Base-by-base conservation (phyloP, 2,329 filamentous ascomycete genomes). In the Thelonectria olida region DNA sequence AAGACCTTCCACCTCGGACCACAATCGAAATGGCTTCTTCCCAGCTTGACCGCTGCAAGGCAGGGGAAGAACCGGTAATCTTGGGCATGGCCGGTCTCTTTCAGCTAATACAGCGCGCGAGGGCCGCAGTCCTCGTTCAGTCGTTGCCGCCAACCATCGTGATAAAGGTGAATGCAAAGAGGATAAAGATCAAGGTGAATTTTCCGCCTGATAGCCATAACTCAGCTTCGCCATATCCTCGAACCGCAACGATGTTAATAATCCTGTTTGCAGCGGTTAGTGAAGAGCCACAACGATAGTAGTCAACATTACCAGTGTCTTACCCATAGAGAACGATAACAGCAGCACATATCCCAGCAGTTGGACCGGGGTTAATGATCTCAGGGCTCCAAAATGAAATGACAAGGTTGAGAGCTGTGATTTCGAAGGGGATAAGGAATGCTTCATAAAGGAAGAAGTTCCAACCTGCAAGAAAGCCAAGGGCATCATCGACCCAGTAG, bases 361-460 rank as follows among this genome's bases (percentile, higher is more conserved):
- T n/a, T n/a, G n/a, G n/a, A n/a, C n/a, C n/a, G n/a, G n/a, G n/a
- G n/a, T n/a, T n/a, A n/a, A n/a, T n/a, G n/a, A 74, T 63, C 34
- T 63, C 56, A 28, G 70, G 64, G 2, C 64, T 66, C 72, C 78
- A 79, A 64, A 72, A 80, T 7, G 68, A 68, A n/a, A 76, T 27
- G 25, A 80, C 73, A 10, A 78, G 57, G 28, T 65, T 71, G 36
- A 79, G 66, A 15, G 78, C 78, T 2, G 80, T 78, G 47, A 84
- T 82, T 60, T 84, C 82, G 65, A 82, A 83, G 0, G 81, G 81
- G 17, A 84, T 82, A 23, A 84, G 69, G 27, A 83, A 63, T 3
- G 80, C 81, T 67, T 84, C 80, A 68, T 82, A 83, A 57, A 83
- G 71, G 73, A 82, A 83, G 72, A 83, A 82, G 58, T 82, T 83